These are phyloP conservation scores for Ailanthus altissimus DNA, from an alignment of 345 rosid genomes.

Conservation along the genomic window DNA sequence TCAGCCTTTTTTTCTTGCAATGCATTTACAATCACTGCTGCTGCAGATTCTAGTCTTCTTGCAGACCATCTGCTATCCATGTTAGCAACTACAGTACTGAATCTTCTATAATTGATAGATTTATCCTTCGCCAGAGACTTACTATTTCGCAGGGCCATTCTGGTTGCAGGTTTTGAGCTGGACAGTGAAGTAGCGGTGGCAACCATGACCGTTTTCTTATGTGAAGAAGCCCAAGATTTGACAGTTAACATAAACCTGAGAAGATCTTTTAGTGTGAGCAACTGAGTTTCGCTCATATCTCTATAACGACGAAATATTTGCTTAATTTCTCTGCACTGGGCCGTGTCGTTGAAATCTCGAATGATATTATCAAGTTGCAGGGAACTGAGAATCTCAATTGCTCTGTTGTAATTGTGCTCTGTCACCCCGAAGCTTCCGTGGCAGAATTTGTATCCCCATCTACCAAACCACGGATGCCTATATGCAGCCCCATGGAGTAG, in stretches of 20 bases:
- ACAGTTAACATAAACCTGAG: constrained; percentile 67
- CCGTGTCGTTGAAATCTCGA: constrained; percentile 40
- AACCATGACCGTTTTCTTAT: constrained; percentile 32
- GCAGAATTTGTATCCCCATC: constrained; percentile 79
- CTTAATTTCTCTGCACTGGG: constrained; percentile 37
- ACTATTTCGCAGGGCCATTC: constrained; percentile 36
- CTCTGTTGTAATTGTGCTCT: constrained; percentile 54
- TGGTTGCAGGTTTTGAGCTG: constrained; percentile 23
- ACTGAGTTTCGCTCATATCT: constrained; percentile 58
- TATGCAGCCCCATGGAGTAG: constrained; percentile 80
- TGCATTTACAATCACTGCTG: constrained; percentile 71
- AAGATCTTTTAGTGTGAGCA: constrained; percentile 70
- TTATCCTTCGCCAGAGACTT: constrained; percentile 36
- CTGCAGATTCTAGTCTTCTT: constrained; percentile 76
- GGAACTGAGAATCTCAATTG: constrained; percentile 67
- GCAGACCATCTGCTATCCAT: constrained; percentile 83
- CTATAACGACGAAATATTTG: constrained; percentile 52
- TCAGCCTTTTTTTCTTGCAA: constrained; percentile 52
- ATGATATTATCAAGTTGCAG: constrained; percentile 50
- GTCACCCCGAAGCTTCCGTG: constrained; percentile 81
- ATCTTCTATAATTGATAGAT: constrained; percentile 37
- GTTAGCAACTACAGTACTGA: constrained; percentile 46
- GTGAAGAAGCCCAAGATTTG: constrained; percentile 44
- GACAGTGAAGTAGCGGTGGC: constrained; percentile 16
- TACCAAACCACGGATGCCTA: constrained; percentile 88